phyloP scores from a whole-genome alignment of 208 protist species.

The Acanthamoeba sp. region DNA sequence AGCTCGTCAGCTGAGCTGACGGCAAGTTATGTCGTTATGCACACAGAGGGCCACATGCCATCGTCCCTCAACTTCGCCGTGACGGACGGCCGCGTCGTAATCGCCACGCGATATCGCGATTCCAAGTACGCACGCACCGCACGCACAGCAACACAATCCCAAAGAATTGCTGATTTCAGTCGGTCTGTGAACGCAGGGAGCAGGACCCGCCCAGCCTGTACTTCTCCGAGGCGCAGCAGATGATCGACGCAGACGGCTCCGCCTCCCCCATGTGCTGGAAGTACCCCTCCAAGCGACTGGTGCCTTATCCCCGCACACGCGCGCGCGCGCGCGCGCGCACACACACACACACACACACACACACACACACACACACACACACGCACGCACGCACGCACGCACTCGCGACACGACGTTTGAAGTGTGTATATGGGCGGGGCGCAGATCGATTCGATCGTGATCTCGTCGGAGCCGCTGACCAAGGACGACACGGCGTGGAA shows the following conservation, averaged over 20 bases:
- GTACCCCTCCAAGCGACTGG: background rate
- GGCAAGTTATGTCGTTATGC: too few relatives aligned
- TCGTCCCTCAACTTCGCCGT: slow-evolving; percentile 62
- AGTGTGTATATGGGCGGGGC: too few relatives aligned
- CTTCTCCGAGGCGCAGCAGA: slow-evolving; percentile 43
- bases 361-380: too few relatives aligned
- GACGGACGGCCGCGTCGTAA: slow-evolving; percentile 7
- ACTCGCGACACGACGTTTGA: background rate
- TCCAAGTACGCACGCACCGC: background rate
- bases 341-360: background rate
- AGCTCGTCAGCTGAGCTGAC: too few relatives aligned
- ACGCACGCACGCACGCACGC: background rate
- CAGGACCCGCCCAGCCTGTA: slow-evolving; percentile 59
- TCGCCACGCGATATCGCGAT: slow-evolving; percentile 51
- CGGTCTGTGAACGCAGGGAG: background rate
- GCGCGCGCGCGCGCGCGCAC: background rate
- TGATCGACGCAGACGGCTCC: background rate
- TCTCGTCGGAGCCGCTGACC: slow-evolving; percentile 56
- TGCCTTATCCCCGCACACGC: background rate
- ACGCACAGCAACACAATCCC: background rate
- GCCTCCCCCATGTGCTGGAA: slow-evolving; percentile 6
- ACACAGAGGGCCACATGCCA: background rate
- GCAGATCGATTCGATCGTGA: slow-evolving; percentile 44
- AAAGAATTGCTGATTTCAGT: too few relatives aligned
- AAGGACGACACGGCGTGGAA: slow-evolving; percentile 14